Evolutionary conservation across 2,329 filamentous ascomycete genomes (phyloP), one percentile per base, ranked within the genome.

Genomic region (Phoma sp.): DNA sequence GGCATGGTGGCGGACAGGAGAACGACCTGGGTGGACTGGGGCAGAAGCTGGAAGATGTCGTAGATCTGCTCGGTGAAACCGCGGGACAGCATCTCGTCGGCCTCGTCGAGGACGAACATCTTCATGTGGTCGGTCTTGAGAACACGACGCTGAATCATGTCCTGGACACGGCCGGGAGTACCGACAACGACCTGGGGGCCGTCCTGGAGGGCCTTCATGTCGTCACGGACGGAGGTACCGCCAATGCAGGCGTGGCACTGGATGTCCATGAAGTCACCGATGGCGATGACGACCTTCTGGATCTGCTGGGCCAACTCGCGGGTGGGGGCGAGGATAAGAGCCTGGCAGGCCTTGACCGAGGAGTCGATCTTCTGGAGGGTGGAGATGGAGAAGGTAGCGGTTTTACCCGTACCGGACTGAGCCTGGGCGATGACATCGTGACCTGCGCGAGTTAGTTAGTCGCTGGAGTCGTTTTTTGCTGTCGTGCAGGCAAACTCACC

Each of bases 61-160:
- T 99, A 99, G 84, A 99, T 99, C 85, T 99, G 95, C 85, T 99
- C 95, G 74, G 93, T 96, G 88, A 99, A 99, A 85, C 95, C 95
- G 76, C 94, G 94, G 77, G 92, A 96, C 83, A 99, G 88, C 91
- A 99, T 97, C 83, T 99, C 95, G 78, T 99, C 95, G 74, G 95
- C 95, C 85, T 99, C 95, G 77, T 99, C 95, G 71, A 99, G 91
- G 73, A 99, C 92, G 80, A 99, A 96, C 91, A 98, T 96, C 89
- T 99, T 99, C 88, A 99, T 97, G 81, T 86, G 84, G 79, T 96
- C 93, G 75, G 95, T 99, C 85, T 94, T 95, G 72, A 99, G 86
- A 82, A 96, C 91, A 71, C 94, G 92, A 69, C 95, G 93, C 83
- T 96, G 92, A 78, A 99, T 99, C 96, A 99, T 98, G 84, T 99